Percentiles rank a stretch among this genome's conserved stretches.
These are phyloP conservation scores for Coemansia javaensis DNA, from an alignment of 192 early-diverging fungal genomes.

Conservation along the genomic window DNA sequence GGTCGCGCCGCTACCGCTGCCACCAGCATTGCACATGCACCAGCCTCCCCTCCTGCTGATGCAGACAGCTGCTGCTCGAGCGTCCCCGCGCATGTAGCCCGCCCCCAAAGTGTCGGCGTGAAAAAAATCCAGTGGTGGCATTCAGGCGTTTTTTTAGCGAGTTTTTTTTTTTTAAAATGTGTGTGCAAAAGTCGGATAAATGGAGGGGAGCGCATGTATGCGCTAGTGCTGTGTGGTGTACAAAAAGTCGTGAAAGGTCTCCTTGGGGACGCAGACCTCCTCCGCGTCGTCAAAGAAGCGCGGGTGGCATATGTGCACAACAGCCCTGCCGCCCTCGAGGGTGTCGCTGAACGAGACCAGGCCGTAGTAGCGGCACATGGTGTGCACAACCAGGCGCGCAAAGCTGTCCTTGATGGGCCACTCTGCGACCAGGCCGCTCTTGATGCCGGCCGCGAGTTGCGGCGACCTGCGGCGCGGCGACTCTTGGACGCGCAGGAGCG, in stretches of 20 bases:
- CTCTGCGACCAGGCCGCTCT: constrained; percentile 26
- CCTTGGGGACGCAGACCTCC: constrained; percentile 4
- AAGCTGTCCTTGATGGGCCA: constrained; percentile 44
- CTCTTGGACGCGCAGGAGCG: constrained; percentile 10
- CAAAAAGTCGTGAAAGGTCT: constrained; percentile 26
- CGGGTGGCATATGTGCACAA: constrained; percentile 43
- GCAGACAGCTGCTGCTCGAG: no score
- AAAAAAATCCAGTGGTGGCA: no score
- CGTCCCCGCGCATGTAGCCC: no score
- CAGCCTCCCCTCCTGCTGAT: no score
- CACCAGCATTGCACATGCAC: no score
- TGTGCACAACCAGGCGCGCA: constrained; percentile 38
- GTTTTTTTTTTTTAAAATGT: not conserved
- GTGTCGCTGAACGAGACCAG: constrained; percentile 43
- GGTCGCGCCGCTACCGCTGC: no score
- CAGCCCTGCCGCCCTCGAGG: constrained; percentile 15
- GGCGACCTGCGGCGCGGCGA: constrained; percentile 7
- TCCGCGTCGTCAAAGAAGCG: constrained; percentile 26
- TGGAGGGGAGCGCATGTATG: no score
- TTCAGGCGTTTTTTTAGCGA: not conserved
- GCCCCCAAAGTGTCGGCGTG: no score
- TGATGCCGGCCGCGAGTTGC: constrained; percentile 26
- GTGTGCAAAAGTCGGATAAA: not conserved
- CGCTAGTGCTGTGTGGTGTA: constrained; percentile 9
- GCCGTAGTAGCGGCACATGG: constrained; percentile 49